Evolutionary conservation across 352 stramenopile species (phyloP), one percentile per base, ranked within the genome.

Genomic region (Phytophthora crassamura): DNA sequence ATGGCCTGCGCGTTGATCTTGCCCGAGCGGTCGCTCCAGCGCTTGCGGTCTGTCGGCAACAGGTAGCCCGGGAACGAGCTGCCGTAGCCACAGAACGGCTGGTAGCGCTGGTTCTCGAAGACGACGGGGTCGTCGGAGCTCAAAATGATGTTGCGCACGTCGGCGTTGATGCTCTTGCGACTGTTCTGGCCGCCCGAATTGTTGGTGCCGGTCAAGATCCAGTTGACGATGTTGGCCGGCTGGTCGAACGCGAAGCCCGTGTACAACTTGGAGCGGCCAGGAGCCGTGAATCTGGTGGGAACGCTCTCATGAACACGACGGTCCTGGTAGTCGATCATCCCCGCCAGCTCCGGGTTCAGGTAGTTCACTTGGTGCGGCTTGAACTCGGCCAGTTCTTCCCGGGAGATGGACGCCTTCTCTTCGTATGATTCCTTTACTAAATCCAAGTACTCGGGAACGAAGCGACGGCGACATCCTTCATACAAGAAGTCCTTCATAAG

Each of bases 101-200:
- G 86, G 62, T 94, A 96, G 7, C 88, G 82, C 65, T 96, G 75
- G 54, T 96, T 96, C 69, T 96, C 88, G 38, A 91, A 96, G 16
- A 96, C 77, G 0, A 94, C 86, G 0, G 88, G 81, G 52, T 94
- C 88, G 28, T 82, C 73, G 20, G 86, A 93, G 22, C 64, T 73
- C 34, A 96, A 48, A 42, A 96, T 93, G 28, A 60, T 34, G 43
- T 91, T 69, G 0, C 86, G 82, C 7, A 95, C 82, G 32, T 86
- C 72, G 0, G 75, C 60, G 50, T 91, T 91, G 33, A 90, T 76
- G 30, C 68, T 76, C 67, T 91, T 89, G 40, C 83, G 67, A 18
- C 70, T 69, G 28, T 77, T 73, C 25, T 68, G 64, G 5, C 66
- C 71, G 18, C 76, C 74, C 10, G 64, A 68, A 55, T 73, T 81